Base-by-base conservation (phyloP, 805 yeast genomes). In the Metschnikowia cerradonensis region DNA sequence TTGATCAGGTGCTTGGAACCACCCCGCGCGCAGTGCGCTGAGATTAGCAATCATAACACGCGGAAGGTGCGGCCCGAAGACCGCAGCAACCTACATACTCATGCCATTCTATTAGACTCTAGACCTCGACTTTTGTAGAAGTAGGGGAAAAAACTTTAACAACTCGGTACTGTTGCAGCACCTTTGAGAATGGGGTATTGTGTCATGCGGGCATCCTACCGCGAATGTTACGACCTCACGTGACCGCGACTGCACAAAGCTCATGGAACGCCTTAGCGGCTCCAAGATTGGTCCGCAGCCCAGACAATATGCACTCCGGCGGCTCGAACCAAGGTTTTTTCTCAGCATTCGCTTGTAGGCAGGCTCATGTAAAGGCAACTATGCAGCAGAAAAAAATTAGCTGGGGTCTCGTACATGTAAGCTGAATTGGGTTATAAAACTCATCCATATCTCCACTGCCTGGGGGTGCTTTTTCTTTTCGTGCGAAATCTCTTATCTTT, bases 401-500 rank as follows among this genome's bases (percentile, higher is more conserved):
- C 41, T 36, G 10, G 40, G 20, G 47, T 17, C 32, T 44, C 47
- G 47, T 44, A 35, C 47, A 44, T 23, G 13, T 17, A 23, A n/a
- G 39, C 47, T 35, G 13, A 11, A 35, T 35, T 44, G 23, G 47
- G 47, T 35, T 44, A 44, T 44, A 44, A 44, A 44, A 35, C 37
- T 19, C 47, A 35, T 44, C 47, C 32, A 6, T 35, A 23, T 36
- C 47, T 34, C 41, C 34, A 11, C 22, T 10, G 6, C 14, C 7
- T 23, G 20, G 6, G 19, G 30, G 30, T 7, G 6, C 2, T 23
- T 32, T 35, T 35, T 15, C 7, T 23, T 17, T 15, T 15, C 15
- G 40, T 23, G 47, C 47, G 47, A 44, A 35, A 23, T 35, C 41
- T 34, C 41, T 44, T 44, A 44, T 44, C 47, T 44, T 7, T 5